Evolutionary conservation across 257 asterid species (phyloP).

Genomic region (Solanum gandarillasii): DNA sequence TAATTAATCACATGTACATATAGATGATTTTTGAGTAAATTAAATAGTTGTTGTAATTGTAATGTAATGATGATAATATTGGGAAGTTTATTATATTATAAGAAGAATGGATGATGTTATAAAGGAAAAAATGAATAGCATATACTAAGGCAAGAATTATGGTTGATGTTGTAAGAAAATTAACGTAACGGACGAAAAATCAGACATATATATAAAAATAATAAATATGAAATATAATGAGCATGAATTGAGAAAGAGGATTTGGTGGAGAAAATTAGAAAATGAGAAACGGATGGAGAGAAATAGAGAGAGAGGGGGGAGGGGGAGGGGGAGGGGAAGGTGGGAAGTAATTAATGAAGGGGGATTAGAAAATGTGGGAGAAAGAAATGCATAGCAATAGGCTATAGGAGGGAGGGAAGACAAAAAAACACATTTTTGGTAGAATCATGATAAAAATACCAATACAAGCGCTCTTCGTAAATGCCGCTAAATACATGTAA

Average conservation of each 20-base stretch:
- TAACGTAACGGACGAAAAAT: constrained; percentile 31
- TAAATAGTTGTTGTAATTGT: background rate
- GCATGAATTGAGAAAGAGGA: background rate
- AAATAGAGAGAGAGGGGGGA: background rate
- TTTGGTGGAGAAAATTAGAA: background rate
- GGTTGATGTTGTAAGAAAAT: constrained; percentile 20
- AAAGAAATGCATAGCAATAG: background rate
- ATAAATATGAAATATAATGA: background rate
- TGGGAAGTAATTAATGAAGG: background rate
- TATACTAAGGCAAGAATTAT: background rate
- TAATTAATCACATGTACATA: background rate
- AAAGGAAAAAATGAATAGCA: background rate
- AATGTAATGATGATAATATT: background rate
- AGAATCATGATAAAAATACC: too few species aligned
- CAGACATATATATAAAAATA: background rate
- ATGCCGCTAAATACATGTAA: too few species aligned
- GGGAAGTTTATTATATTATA: background rate
- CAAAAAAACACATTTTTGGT: background rate
- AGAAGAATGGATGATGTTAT: background rate
- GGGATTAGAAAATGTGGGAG: background rate
- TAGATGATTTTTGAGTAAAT: background rate
- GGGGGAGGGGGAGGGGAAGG: background rate
- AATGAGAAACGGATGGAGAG: background rate
- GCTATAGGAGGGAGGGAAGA: background rate
- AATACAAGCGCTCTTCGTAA: background rate